These are phyloP conservation scores for Apiotrichum brassicae DNA, from an alignment of 1,284 basidiomycete species.

Conservation along the genomic window DNA sequence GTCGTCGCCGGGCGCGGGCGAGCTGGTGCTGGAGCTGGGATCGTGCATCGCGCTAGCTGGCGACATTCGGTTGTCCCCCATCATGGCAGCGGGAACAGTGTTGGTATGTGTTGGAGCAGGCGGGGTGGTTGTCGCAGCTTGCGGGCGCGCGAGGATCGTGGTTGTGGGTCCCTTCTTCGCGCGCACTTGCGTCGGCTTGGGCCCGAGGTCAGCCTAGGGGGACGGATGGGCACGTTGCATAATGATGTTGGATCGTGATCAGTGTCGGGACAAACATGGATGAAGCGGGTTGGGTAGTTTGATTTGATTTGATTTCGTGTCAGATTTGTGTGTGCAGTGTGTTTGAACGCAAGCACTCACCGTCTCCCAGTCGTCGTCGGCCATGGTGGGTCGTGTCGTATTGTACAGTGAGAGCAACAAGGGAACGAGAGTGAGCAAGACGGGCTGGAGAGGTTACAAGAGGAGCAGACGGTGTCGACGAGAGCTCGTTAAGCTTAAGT, in stretches of 20 bases:
- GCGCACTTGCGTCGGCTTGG: not conserved
- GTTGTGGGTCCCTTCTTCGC: not conserved
- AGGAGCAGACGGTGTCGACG: too few relatives aligned
- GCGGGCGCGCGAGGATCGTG: not conserved
- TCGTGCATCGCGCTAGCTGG: not conserved
- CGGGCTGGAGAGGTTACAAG: too few relatives aligned
- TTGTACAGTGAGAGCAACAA: too few relatives aligned
- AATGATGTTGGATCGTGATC: not conserved
- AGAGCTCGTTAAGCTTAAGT: too few relatives aligned
- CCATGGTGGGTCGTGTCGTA: not conserved
- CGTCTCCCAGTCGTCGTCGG: conserved; percentile 17
- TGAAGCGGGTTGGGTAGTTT: too few relatives aligned
- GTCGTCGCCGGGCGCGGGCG: not conserved
- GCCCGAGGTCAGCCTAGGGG: not conserved
- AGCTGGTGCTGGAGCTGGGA: not conserved
- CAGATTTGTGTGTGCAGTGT: too few relatives aligned
- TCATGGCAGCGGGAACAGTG: too few relatives aligned
- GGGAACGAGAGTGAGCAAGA: too few relatives aligned
- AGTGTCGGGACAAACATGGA: not conserved
- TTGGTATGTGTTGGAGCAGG: too few relatives aligned
- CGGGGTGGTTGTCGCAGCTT: too few relatives aligned
- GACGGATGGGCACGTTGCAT: not conserved
- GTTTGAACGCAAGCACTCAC: not conserved
- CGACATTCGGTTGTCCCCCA: too few relatives aligned
- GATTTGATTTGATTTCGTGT: too few relatives aligned